phyloP scores from a whole-genome alignment of 78 protist species.

The Capsaspora owczarzaki region DNA sequence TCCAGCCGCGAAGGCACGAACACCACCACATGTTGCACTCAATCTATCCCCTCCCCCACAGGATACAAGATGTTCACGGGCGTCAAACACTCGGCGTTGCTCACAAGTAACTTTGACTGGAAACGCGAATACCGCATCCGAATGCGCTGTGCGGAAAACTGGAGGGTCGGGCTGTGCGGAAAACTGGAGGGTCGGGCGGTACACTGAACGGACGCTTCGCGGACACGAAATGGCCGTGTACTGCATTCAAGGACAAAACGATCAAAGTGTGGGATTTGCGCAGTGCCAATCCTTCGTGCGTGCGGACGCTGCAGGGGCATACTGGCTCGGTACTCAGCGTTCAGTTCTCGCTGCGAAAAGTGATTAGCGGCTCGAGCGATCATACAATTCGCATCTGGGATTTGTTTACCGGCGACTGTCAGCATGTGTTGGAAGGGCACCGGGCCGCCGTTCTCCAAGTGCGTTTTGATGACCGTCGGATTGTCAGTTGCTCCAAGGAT shows the following conservation, averaged over 20 bases:
- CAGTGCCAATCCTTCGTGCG: not conserved
- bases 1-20: too few species aligned
- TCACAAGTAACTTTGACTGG: too few species aligned
- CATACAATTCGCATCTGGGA: conserved; percentile 22
- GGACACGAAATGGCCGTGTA: not conserved
- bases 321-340: conserved; percentile 19
- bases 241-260: conserved; percentile 12
- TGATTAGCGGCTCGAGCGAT: conserved; percentile 15
- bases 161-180: not conserved
- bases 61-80: too few species aligned
- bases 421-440: not conserved
- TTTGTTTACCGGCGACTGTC: not conserved
- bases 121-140: not conserved
- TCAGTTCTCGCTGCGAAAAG: conserved; percentile 11
- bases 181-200: not conserved
- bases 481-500: conserved; percentile 34
- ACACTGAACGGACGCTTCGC: not conserved
- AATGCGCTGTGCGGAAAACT: not conserved
- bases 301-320: not conserved
- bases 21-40: too few species aligned
- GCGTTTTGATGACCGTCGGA: not conserved
- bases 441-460: conserved; percentile 16
- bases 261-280: conserved; percentile 1
- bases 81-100: too few species aligned
- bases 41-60: too few species aligned